Evolutionary conservation across 306 rosid genomes (phyloP).

Genomic region (Begonia peltatifolia): DNA sequence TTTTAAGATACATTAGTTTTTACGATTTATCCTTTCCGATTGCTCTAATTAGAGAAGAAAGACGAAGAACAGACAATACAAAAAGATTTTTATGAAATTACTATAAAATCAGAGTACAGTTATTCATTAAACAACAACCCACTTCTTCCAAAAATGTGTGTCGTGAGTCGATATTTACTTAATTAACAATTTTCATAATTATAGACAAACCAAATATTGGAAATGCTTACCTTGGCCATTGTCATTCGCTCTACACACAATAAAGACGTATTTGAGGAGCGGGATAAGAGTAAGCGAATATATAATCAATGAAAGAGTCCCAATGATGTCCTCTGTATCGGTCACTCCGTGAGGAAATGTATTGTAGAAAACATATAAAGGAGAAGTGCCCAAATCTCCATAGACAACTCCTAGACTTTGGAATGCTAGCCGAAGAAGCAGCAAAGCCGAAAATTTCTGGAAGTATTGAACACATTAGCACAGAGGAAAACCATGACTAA

Average conservation of each 20-base stretch:
- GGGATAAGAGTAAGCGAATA: conserved; percentile 19
- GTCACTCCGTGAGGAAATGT: conserved; percentile 15
- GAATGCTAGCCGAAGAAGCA: conserved; percentile 21
- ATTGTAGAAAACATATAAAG: conserved; percentile 14
- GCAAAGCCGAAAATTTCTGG: conserved; percentile 68
- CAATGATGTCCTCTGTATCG: conserved; percentile 13
- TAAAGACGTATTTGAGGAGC: conserved; percentile 17
- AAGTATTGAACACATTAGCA: conserved; percentile 25
- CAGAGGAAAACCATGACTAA: neutral
- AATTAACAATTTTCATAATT: neutral
- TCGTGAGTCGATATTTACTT: too few relatives aligned
- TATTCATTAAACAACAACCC: too few relatives aligned
- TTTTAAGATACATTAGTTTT: too few relatives aligned
- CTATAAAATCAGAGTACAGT: too few relatives aligned
- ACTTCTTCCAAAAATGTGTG: too few relatives aligned
- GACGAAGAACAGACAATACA: too few relatives aligned
- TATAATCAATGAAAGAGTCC: conserved; percentile 19
- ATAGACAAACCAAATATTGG: neutral
- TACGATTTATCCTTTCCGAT: too few relatives aligned
- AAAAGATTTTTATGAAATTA: too few relatives aligned
- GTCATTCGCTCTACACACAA: conserved; percentile 20
- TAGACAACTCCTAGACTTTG: neutral
- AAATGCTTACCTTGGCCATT: conserved; percentile 17
- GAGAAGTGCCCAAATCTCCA: neutral
- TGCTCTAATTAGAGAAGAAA: too few relatives aligned